phyloP scores from a whole-genome alignment of 495 filamentous ascomycete genomes.

The Hapsidospora chrysogenum region DNA sequence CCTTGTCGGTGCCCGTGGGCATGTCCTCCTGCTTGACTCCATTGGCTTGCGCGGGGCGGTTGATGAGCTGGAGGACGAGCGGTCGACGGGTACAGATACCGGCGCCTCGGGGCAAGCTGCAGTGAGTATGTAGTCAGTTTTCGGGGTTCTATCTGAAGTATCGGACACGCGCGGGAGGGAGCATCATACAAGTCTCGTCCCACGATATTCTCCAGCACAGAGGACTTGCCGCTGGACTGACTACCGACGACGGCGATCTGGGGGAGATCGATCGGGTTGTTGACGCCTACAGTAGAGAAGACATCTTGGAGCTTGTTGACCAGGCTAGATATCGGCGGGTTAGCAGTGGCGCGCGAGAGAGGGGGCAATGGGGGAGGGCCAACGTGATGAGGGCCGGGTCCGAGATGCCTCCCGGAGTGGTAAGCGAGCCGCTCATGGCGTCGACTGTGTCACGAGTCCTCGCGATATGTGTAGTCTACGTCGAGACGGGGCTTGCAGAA shows the following conservation, averaged over 20 bases:
- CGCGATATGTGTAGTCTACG: too few species aligned
- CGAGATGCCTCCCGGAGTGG: slow-evolving; percentile 34
- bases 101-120: slow-evolving; percentile 86
- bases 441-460: neutral
- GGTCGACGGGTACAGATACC: slow-evolving; percentile 96
- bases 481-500: too few species aligned
- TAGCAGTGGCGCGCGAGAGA: slow-evolving; percentile 2
- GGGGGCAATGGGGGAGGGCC: slow-evolving; percentile 2
- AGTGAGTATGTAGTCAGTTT: slow-evolving; percentile 2
- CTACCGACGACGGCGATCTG: slow-evolving; percentile 98
- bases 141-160: slow-evolving; percentile 4
- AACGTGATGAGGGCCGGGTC: slow-evolving; percentile 44
- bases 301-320: slow-evolving; percentile 99
- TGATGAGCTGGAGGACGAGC: slow-evolving; percentile 95
- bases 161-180: neutral
- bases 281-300: slow-evolving; percentile 92
- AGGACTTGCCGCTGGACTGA: slow-evolving; percentile 98
- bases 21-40: slow-evolving; percentile 54
- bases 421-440: slow-evolving; percentile 11
- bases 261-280: slow-evolving; percentile 98
- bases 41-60: slow-evolving; percentile 59
- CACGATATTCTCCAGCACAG: slow-evolving; percentile 98
- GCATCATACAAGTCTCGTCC: slow-evolving; percentile 82
- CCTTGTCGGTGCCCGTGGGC: slow-evolving; percentile 47
- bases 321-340: slow-evolving; percentile 40